These are phyloP conservation scores for Solanum tarijense DNA, from an alignment of 257 asterid species.

Conservation along the genomic window DNA sequence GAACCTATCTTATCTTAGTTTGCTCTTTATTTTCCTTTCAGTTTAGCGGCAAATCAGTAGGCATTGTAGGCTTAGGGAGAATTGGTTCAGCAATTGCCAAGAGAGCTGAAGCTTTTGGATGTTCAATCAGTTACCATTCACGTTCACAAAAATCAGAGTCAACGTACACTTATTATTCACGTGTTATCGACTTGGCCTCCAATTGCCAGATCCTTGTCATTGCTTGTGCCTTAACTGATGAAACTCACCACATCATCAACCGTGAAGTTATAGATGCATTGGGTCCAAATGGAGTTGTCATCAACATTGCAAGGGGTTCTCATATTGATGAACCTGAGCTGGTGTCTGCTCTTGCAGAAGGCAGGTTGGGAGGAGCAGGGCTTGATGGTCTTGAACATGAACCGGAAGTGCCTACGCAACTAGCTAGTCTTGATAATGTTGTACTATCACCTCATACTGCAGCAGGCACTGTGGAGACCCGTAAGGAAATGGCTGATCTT, in stretches of 20 bases:
- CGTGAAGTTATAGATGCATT: slow-evolving; percentile 44
- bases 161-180: slow-evolving; percentile 33
- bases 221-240: slow-evolving; percentile 46
- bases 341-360: slow-evolving; percentile 49
- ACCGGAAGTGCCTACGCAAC: slow-evolving; percentile 40
- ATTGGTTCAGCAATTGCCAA: slow-evolving; percentile 74
- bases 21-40: slow-evolving; percentile 9
- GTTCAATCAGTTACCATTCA: slow-evolving; percentile 47
- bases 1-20: not conserved
- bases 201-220: slow-evolving; percentile 50
- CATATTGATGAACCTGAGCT: slow-evolving; percentile 53
- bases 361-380: slow-evolving; percentile 64
- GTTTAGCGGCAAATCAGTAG: slow-evolving; percentile 67
- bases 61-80: slow-evolving; percentile 66
- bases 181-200: slow-evolving; percentile 34
- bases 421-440: slow-evolving; percentile 44
- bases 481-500: slow-evolving; percentile 59
- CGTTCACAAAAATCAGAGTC: slow-evolving; percentile 34
- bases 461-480: slow-evolving; percentile 47
- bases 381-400: slow-evolving; percentile 56
- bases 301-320: slow-evolving; percentile 59
- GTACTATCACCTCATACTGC: slow-evolving; percentile 57
- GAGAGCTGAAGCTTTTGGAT: slow-evolving; percentile 68
- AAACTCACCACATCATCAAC: slow-evolving; percentile 49
- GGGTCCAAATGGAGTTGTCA: slow-evolving; percentile 43